phyloP scores from a whole-genome alignment of 2,329 filamentous ascomycete genomes.

The Cercospora beticola region DNA sequence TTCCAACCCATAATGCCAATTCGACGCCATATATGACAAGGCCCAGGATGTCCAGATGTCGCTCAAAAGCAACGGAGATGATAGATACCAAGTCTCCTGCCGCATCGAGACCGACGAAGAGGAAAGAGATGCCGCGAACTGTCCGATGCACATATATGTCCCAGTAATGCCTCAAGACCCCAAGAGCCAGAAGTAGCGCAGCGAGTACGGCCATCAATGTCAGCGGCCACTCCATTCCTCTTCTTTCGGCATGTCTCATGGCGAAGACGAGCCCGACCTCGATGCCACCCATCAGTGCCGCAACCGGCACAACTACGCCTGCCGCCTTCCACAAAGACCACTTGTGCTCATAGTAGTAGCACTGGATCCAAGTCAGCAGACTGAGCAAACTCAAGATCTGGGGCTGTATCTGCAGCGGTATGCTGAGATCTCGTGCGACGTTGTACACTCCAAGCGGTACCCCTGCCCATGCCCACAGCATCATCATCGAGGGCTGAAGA shows the following conservation, averaged over 20 bases:
- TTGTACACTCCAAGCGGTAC: constrained; percentile 65
- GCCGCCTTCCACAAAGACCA: constrained; percentile 55
- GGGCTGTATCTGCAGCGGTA: constrained; percentile 56
- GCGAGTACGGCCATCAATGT: constrained; percentile 67
- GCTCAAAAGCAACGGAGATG: constrained; percentile 63
- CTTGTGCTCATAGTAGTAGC: constrained; percentile 58
- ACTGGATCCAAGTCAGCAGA: constrained; percentile 56
- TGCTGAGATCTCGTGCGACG: constrained; percentile 54
- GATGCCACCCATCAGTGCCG: constrained; percentile 57
- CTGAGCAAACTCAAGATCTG: constrained; percentile 56
- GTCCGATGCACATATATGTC: constrained; percentile 67
- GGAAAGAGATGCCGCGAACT: constrained; percentile 68
- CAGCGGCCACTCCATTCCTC: constrained; percentile 58
- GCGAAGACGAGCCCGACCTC: constrained; percentile 62
- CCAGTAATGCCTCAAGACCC: constrained; percentile 67
- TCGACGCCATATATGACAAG: constrained; percentile 68
- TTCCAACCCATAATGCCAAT: constrained; percentile 64
- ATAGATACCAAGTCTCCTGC: constrained; percentile 67
- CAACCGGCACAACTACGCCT: constrained; percentile 53
- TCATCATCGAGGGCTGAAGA: constrained; percentile 69
- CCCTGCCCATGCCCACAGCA: constrained; percentile 67
- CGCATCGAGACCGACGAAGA: constrained; percentile 70
- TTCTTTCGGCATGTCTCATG: constrained; percentile 46
- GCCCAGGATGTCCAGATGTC: constrained; percentile 58
- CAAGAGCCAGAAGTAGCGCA: constrained; percentile 61